A percentile compares a stretch with the other conserved stretches of the same genome.
Evolutionary conservation across 495 filamentous ascomycete species (phyloP).

Genomic region (Neurospora africana): DNA sequence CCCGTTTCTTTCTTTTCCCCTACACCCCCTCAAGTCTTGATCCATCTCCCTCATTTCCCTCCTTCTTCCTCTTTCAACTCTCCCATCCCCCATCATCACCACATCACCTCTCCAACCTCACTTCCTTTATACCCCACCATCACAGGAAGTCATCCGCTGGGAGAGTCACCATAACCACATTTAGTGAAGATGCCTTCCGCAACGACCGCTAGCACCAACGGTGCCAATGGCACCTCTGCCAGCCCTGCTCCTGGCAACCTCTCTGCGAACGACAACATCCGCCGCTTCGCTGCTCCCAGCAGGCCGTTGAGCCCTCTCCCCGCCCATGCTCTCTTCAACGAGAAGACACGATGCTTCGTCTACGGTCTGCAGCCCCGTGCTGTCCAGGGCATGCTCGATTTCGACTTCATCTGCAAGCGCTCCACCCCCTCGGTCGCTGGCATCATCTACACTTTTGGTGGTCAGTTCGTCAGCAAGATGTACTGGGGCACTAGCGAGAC

Average conservation of each 20-base stretch:
- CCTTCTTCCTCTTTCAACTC: neutral
- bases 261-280: slow-evolving; percentile 96
- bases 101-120: neutral
- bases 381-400: slow-evolving; percentile 99
- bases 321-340: slow-evolving; percentile 84
- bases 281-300: slow-evolving; percentile 87
- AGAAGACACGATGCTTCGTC: slow-evolving; percentile 99
- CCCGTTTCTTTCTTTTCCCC: neutral
- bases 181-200: slow-evolving; percentile 34
- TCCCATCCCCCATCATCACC: neutral
- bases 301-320: slow-evolving; percentile 79
- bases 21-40: slow-evolving; percentile 11
- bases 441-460: slow-evolving; percentile 99
- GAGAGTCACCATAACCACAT: slow-evolving; percentile 4
- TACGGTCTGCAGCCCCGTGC: slow-evolving; percentile 97
- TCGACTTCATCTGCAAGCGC: slow-evolving; percentile 99
- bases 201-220: slow-evolving; percentile 27
- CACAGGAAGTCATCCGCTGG: slow-evolving; percentile 6
- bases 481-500: slow-evolving; percentile 99
- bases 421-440: slow-evolving; percentile 91
- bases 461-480: slow-evolving; percentile 99
- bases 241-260: slow-evolving; percentile 26
- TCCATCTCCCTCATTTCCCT: slow-evolving; percentile 7
- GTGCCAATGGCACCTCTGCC: slow-evolving; percentile 18
- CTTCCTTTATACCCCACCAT: slow-evolving; percentile 3